Percentiles rank a stretch among this genome's conserved stretches.
phyloP scores from a whole-genome alignment of 768 basidiomycete genomes.

The Suillus americanus region DNA sequence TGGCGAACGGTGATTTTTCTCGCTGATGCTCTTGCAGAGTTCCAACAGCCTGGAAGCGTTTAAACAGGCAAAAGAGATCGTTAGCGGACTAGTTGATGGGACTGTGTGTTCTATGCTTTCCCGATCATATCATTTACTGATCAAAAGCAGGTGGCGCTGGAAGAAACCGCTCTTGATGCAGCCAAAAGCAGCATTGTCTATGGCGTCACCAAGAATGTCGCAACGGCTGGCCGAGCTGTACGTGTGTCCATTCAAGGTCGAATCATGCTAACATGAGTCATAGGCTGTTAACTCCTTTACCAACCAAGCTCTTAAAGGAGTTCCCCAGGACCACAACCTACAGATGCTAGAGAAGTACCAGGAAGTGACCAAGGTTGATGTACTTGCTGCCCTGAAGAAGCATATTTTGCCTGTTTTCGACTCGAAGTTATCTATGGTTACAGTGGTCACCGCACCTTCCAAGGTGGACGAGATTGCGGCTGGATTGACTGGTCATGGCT shows the following conservation, averaged over 20 bases:
- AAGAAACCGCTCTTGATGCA: slow-evolving; percentile 80
- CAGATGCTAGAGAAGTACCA: slow-evolving; percentile 79
- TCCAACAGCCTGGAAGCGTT: slow-evolving; percentile 80
- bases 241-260: slow-evolving; percentile 26
- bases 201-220: slow-evolving; percentile 73
- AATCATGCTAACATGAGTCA: slow-evolving; percentile 8
- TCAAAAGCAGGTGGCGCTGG: slow-evolving; percentile 65
- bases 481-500: slow-evolving; percentile 68
- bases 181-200: slow-evolving; percentile 93
- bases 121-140: not conserved
- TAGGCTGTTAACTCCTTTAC: slow-evolving; percentile 82
- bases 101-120: slow-evolving; percentile 50
- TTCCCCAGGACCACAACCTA: slow-evolving; percentile 71
- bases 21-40: slow-evolving; percentile 47
- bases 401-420: slow-evolving; percentile 88
- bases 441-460: slow-evolving; percentile 80
- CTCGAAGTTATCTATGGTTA: slow-evolving; percentile 69
- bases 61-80: slow-evolving; percentile 73
- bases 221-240: slow-evolving; percentile 87
- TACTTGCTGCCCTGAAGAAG: slow-evolving; percentile 63
- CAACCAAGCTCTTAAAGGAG: slow-evolving; percentile 89
- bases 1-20: not conserved
- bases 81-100: slow-evolving; percentile 79
- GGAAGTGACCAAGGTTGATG: slow-evolving; percentile 76
- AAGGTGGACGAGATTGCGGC: slow-evolving; percentile 72